Evolutionary conservation across 495 filamentous ascomycete genomes (phyloP), one percentile per base, ranked within the genome.

Genomic region (Friedmanniomyces simplex): DNA sequence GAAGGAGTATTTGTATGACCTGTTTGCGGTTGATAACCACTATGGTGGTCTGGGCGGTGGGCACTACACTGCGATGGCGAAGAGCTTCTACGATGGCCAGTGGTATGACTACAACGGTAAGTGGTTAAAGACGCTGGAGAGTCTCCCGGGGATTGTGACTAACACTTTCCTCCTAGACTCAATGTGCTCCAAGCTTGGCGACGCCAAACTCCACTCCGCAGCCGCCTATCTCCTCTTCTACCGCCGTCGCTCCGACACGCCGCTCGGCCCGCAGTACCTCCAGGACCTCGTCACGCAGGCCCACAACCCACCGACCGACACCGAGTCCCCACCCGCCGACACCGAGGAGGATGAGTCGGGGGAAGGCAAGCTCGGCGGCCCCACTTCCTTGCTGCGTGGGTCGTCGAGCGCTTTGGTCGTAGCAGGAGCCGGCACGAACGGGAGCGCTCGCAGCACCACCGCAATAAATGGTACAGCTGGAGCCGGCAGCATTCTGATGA

Each of bases 31-130:
- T 1, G 93, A 98, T 69, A 89, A 94, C 68, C 93, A 98, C 69
- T 93, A 84, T 64, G 93, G 94, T 54, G 88, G 88, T 30, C 76
- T 98, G 47, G 86, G 88, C 26, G 93, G 93, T 21, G 93, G 93
- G 0, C 93, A 98, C 69, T 98, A 98, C 71, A 96, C 89, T 18
- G 93, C 94, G 1, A 88, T 81, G 68, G 88, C 90, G 1, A 89
- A 89, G 74, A 97, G 94, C 64, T 96, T 91, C 67, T 72, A 86
- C 53, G 87, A 93, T 57, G 79, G 78, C 58, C 69, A 82, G 65
- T 98, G 94, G 94, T 94, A 95, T 66, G 83, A 91, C 48, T 97
- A 91, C 67, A 96, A 98, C 68, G 93, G 91, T 95, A 76, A 69
- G 84, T 52, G 1, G 12, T 26, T 50, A 73, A 47, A 42, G 13